phyloP scores from a whole-genome alignment of 2,329 filamentous ascomycete species.

The Colletotrichum echinochloae region DNA sequence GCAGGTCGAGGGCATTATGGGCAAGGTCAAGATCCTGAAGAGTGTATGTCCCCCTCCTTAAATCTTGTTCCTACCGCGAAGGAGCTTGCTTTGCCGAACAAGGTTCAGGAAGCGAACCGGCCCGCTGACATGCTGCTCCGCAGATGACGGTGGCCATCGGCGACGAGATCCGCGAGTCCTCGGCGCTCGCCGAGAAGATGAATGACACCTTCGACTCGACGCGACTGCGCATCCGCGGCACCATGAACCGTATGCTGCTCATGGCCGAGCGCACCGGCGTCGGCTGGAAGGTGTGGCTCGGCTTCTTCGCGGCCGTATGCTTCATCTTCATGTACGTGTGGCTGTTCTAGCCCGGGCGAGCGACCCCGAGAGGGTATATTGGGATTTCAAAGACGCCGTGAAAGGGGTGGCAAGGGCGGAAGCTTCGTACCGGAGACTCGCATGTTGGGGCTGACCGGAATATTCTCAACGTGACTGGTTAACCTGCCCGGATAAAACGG shows the following conservation, averaged over 20 bases:
- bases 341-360: constrained; percentile 72
- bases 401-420: background rate
- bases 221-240: constrained; percentile 82
- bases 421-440: background rate
- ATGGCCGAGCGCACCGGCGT: constrained; percentile 98
- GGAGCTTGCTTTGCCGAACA: background rate
- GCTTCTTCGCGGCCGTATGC: constrained; percentile 86
- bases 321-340: constrained; percentile 93
- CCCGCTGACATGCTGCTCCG: constrained; percentile 32
- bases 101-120: background rate
- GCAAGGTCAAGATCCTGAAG: constrained; percentile 91
- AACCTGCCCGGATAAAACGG: background rate
- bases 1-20: constrained; percentile 89
- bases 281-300: constrained; percentile 93
- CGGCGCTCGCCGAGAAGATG: constrained; percentile 91
- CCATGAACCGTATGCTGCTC: constrained; percentile 96
- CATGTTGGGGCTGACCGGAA: background rate
- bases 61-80: background rate
- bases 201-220: constrained; percentile 94
- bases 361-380: background rate
- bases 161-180: constrained; percentile 92
- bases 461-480: background rate
- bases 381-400: background rate
- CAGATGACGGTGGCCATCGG: constrained; percentile 94
- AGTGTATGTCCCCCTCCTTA: constrained; percentile 69